These are phyloP conservation scores for Mycena floridula DNA, from an alignment of 768 basidiomycete genomes.

Conservation along the genomic window DNA sequence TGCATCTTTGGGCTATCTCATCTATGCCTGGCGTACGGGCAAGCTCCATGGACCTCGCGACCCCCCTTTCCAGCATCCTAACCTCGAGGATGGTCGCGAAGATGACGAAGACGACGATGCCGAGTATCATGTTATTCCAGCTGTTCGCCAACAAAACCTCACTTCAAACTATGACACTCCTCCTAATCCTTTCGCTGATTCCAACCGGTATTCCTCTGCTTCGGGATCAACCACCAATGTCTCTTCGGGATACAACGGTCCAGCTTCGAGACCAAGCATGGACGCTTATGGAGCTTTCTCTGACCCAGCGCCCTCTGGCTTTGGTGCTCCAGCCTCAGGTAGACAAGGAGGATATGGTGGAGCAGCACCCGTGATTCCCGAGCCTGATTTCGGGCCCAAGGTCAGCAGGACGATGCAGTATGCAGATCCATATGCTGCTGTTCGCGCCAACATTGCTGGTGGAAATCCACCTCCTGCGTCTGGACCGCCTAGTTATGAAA, in stretches of 20 bases:
- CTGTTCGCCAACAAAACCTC: conserved; percentile 19
- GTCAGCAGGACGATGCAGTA: conserved; percentile 92
- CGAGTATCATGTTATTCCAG: conserved; percentile 44
- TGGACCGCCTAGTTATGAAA: conserved; percentile 47
- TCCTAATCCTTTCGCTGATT: conserved; percentile 46
- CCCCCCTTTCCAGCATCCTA: conserved; percentile 69
- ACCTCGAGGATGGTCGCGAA: conserved; percentile 40
- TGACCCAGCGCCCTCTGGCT: conserved; percentile 79
- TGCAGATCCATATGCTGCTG: conserved; percentile 82
- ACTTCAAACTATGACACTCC: conserved; percentile 20
- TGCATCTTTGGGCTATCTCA: conserved; percentile 56
- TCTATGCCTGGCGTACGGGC: conserved; percentile 75
- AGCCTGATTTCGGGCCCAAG: conserved; percentile 42
- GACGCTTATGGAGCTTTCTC: conserved; percentile 90
- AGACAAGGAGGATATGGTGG: conserved; percentile 21
- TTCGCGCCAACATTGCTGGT: conserved; percentile 51
- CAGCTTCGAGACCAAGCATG: conserved; percentile 59
- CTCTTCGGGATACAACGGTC: conserved; percentile 21
- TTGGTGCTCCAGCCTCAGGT: conserved; percentile 39
- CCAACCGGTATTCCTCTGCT: conserved; percentile 40
- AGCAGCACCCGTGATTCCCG: conserved; percentile 32
- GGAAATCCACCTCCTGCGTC: conserved; percentile 20
- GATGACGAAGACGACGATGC: conserved; percentile 51
- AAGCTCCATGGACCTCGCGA: conserved; percentile 55
- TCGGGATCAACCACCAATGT: conserved; percentile 20